phyloP scores from a whole-genome alignment of 2,329 filamentous ascomycete species.

The Colletotrichum simmondsii region DNA sequence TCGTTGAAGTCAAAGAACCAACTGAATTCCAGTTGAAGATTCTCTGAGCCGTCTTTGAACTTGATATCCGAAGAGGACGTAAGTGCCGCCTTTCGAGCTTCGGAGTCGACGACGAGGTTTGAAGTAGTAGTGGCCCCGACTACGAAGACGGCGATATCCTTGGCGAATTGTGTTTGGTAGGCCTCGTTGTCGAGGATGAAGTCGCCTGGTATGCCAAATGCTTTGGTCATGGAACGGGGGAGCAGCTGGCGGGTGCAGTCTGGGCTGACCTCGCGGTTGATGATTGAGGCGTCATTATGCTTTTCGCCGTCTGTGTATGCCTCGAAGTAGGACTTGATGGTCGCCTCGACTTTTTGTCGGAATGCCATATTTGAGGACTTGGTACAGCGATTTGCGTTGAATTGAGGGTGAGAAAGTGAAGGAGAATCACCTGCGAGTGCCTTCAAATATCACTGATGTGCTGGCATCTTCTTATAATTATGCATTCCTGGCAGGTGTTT shows the following conservation, averaged over 20 bases:
- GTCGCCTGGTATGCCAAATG: background rate
- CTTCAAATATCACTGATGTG: too few species aligned
- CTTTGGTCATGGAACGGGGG: background rate
- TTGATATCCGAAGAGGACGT: background rate
- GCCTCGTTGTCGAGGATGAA: background rate
- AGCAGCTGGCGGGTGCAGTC: constrained; percentile 23
- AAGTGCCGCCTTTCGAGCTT: constrained; percentile 18
- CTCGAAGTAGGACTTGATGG: constrained; percentile 3
- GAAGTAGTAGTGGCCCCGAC: constrained; percentile 1
- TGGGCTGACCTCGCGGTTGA: constrained; percentile 21
- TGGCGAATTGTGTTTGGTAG: background rate
- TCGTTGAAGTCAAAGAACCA: constrained; percentile 23
- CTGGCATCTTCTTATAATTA: too few species aligned
- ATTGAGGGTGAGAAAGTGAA: background rate
- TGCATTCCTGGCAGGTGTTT: too few species aligned
- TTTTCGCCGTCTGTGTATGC: background rate
- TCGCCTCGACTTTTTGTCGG: constrained; percentile 7
- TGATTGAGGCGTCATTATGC: constrained; percentile 16
- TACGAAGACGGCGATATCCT: constrained; percentile 3
- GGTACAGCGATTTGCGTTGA: background rate
- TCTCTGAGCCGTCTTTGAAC: background rate
- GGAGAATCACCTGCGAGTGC: background rate
- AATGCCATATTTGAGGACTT: background rate
- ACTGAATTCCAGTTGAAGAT: background rate
- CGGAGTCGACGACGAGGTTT: constrained; percentile 25